Evolutionary conservation across 2,329 filamentous ascomycete species (phyloP), one percentile per base, ranked within the genome.

Genomic region (Pseudogymnoascus sp.): DNA sequence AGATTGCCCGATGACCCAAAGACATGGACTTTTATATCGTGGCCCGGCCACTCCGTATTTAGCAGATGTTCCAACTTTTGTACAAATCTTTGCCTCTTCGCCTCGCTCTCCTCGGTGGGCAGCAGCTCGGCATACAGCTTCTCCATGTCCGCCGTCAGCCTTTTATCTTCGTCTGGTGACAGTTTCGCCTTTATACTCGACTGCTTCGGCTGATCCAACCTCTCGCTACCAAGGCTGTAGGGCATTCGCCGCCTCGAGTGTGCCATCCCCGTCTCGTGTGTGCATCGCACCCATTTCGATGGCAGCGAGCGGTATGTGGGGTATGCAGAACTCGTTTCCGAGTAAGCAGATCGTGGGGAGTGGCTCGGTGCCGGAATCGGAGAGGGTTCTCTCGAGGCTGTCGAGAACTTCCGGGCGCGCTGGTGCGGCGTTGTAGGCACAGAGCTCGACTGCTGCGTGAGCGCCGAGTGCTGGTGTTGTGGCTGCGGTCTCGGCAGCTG

Each of bases 1-100:
- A 95, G 79, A 75, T 99, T 99, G 59, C 95, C 95, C 4, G 95
- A 97, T 4, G 95, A 97, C n/a, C 95, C 95, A 81, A 99, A 99
- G 14, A 97, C 86, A 74, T 95, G 88, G 37, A 97, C 95, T 68
- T 85, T 87, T 72, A 97, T 97, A 65, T 96, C 84, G 71, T 91
- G 88, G 1, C 90, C 91, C 1, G 95, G 95, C 91, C 93, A 99
- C 73, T 96, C 86, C 6, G 90, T 84, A 71, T 96, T 95, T 73
- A 99, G 86, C 42, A 97, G 85, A 68, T 83, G 87, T 76, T 96
- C 90, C 71, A 99, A 78, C 77, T 97, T 99, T 68, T 82, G 79
- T n/a, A 97, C 86, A 69, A 99, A 84, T 70, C 84, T 86, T 67
- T 82, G 80, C 65, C 93, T 83, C 68, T 91, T 87, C 65, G 84